A percentile compares a stretch with the other conserved stretches of the same genome.
phyloP scores from a whole-genome alignment of 1,139 yeast species.

The Wickerhamomyces sp. region DNA sequence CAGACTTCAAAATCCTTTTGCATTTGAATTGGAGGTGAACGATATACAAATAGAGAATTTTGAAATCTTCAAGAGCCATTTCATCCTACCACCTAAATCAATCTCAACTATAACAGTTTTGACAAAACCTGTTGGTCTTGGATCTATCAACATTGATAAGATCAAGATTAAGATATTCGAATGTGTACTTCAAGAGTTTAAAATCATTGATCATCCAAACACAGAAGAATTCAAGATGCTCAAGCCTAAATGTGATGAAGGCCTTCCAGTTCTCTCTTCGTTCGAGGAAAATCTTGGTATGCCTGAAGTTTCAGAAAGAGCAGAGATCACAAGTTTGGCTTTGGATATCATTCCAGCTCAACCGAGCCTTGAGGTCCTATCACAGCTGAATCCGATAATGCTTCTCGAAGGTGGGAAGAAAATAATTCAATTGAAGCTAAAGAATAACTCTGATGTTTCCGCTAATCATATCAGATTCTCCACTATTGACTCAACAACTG shows the following conservation, averaged over 20 bases:
- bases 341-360: constrained; percentile 56
- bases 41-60: constrained; percentile 41
- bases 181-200: constrained; percentile 33
- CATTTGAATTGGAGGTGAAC: constrained; percentile 62
- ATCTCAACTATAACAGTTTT: constrained; percentile 36
- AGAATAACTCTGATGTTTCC: constrained; percentile 51
- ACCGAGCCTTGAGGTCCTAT: constrained; percentile 54
- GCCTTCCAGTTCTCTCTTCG: constrained; percentile 5
- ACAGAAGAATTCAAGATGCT: constrained; percentile 22
- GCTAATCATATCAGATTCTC: constrained; percentile 58
- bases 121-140: constrained; percentile 39
- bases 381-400: constrained; percentile 57
- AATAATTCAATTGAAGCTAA: constrained; percentile 44
- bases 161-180: constrained; percentile 43
- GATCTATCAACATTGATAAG: constrained; percentile 38
- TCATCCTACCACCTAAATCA: constrained; percentile 36
- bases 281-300: constrained; percentile 8
- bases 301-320: constrained; percentile 13
- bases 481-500: constrained; percentile 71
- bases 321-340: constrained; percentile 12
- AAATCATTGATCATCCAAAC: constrained; percentile 25
- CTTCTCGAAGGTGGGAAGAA: constrained; percentile 73
- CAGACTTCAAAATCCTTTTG: constrained; percentile 73
- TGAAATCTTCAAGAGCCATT: constrained; percentile 28
- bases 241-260: constrained; percentile 15